phyloP scores from a whole-genome alignment of 192 early-diverging fungal genomes.

The Spinellus fusiger region DNA sequence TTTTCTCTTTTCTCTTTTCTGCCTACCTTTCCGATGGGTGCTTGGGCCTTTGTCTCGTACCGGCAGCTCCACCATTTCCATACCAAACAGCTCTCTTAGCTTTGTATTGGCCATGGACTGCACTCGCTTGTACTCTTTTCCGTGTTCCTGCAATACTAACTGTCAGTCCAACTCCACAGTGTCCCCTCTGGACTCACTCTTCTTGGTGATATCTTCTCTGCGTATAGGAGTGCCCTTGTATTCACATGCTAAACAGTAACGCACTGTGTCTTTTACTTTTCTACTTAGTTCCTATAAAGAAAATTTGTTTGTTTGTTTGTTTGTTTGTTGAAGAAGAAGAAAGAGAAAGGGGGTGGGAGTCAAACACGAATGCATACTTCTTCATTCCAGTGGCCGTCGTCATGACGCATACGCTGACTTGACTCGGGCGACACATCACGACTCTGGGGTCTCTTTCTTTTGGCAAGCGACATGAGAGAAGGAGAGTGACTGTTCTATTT shows the following conservation, averaged over 20 bases:
- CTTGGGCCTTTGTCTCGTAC: conserved; percentile 32
- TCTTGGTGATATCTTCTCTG: conserved; percentile 57
- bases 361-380: too few relatives aligned
- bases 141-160: conserved; percentile 45
- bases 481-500: too few relatives aligned
- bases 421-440: too few relatives aligned
- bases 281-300: conserved; percentile 47
- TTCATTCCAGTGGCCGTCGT: too few relatives aligned
- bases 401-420: too few relatives aligned
- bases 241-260: conserved; percentile 53
- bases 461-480: too few relatives aligned
- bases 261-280: conserved; percentile 54
- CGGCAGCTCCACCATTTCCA: conserved; percentile 54
- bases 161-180: neutral
- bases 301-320: too few relatives aligned
- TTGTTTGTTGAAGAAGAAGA: too few relatives aligned
- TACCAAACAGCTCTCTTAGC: conserved; percentile 53
- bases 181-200: conserved; percentile 33
- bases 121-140: conserved; percentile 37
- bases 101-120: conserved; percentile 43
- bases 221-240: conserved; percentile 41
- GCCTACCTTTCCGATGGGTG: too few relatives aligned
- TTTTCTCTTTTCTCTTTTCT: neutral
- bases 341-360: too few relatives aligned
- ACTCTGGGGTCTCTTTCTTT: too few relatives aligned